Base-by-base conservation (phyloP, 2,329 filamentous ascomycete species). In the Rasamsonia emersonii region DNA sequence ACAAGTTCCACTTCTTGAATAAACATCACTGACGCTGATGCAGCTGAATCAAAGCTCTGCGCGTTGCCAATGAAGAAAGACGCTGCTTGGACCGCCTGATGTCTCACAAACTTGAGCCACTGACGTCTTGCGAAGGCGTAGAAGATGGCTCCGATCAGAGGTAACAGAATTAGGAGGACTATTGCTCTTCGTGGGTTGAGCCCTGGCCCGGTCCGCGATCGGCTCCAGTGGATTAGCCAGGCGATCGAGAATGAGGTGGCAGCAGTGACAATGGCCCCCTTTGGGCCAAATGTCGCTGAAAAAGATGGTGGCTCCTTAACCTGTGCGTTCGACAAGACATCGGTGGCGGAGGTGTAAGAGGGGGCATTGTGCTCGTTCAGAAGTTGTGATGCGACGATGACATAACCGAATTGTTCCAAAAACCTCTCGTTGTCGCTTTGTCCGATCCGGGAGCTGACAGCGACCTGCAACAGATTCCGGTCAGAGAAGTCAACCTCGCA, bases 1-100 rank as follows among this genome's bases (percentile, higher is more conserved):
- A 95, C 86, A 18, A 95, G 70, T 62, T 95, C 88, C n/a, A 95
- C 86, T 60, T 95, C 88, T 56, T 94, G 88, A 40, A 95, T 80
- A 38, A 94, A 72, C 21, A 82, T 77, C 34, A 94, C 67, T 2
- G 84, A 82, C 18, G 84, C 81, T 23, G 79, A 78, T 24, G 75
- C 78, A 14, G 80, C 79, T 24, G 79, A 75, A 58, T 95, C 86
- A 46, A 93, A 86, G 30, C 79, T 77, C 51, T 93, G 85, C 23
- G 86, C 78, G 49, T 77, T 79, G 28, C 74, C 68, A 27, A 91
- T 77, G 42, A 93, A 77, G 1, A 67, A 61, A 8, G 75, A 75
- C 4, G 82, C 77, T 40, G 79, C 76, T 19, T 75, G 68, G 21
- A 93, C 68, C 1, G 82, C 79, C 52, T 88, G 79, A 31, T 81